Conservation (phyloP, 1,139 yeast species). For the Sugiyamaella pinicola region DNA sequence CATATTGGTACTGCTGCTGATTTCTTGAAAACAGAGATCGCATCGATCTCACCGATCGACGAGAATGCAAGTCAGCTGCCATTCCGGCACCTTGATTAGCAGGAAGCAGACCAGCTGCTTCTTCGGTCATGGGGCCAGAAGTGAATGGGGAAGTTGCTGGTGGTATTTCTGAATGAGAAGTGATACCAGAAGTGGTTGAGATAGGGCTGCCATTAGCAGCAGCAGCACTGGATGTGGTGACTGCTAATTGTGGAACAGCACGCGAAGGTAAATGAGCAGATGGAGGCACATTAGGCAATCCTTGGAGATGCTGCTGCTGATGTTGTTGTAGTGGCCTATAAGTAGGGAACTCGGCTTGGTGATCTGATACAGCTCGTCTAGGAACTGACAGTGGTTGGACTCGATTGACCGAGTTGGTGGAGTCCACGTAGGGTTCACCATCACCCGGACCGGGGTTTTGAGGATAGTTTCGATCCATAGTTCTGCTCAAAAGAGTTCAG, state of each 20-base stretch:
- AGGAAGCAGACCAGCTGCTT: constrained; percentile 18
- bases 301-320: not conserved
- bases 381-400: constrained; percentile 6
- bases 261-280: constrained; percentile 11
- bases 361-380: constrained; percentile 3
- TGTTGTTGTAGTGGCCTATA: constrained; percentile 1
- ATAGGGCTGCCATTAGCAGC: constrained; percentile 3
- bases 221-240: not conserved
- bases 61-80: constrained; percentile 15
- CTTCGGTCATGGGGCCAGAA: constrained; percentile 18
- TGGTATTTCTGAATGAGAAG: constrained; percentile 1
- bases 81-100: not conserved
- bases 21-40: constrained; percentile 26
- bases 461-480: not conserved
- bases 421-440: not conserved
- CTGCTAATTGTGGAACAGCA: not conserved
- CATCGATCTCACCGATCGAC: constrained; percentile 24
- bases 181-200: not conserved
- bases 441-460: not conserved
- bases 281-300: constrained; percentile 11
- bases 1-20: not conserved
- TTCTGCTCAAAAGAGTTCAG: not conserved
- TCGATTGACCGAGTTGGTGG: not conserved
- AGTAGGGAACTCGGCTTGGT: not conserved
- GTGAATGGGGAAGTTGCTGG: constrained; percentile 11